Conservation (phyloP, 305 asterid species). For the Fraxinus angustifolia region DNA sequence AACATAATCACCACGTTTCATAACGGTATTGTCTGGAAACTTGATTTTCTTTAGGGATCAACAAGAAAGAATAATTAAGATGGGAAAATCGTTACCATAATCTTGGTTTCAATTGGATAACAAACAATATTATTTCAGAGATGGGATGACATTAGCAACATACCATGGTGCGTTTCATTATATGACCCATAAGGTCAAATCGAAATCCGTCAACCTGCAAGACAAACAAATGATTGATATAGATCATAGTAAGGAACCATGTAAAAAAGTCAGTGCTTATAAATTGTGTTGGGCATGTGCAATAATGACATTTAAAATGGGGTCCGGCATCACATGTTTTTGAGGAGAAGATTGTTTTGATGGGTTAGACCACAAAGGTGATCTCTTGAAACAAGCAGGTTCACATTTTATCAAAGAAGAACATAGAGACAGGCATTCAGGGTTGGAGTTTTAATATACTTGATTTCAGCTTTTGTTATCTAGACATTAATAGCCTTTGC, state of each 20-base stretch:
- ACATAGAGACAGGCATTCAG: background rate
- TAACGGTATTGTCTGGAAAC: background rate
- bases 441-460: background rate
- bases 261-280: conserved; percentile 16
- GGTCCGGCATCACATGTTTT: background rate
- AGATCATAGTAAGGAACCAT: conserved; percentile 11
- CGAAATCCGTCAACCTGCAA: conserved; percentile 98
- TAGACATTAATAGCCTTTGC: background rate
- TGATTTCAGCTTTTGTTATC: background rate
- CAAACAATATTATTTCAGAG: conserved; percentile 4
- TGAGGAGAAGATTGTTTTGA: background rate
- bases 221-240: conserved; percentile 18
- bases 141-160: conserved; percentile 22
- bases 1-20: background rate
- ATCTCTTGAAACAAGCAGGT: background rate
- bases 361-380: background rate
- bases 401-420: background rate
- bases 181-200: conserved; percentile 97
- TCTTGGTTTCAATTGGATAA: background rate
- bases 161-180: conserved; percentile 94
- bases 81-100: background rate
- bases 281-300: conserved; percentile 7
- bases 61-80: background rate
- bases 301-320: conserved; percentile 1
- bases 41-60: background rate